phyloP scores from a whole-genome alignment of 1,284 basidiomycete species.

The Exsudoporus floridanus region DNA sequence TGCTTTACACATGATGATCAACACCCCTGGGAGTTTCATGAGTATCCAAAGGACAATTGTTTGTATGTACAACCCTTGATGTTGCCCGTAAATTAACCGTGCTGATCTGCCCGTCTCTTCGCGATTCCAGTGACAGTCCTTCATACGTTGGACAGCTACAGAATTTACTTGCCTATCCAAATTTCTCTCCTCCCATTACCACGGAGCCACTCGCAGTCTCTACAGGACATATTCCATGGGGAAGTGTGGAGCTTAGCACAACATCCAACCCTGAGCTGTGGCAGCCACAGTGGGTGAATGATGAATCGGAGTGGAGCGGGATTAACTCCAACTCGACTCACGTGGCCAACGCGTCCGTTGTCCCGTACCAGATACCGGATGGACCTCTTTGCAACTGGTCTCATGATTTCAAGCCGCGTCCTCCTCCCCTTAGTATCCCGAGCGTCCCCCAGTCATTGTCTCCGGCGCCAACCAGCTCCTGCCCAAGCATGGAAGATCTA shows the following conservation, averaged over 20 bases:
- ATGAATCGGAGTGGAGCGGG: background rate
- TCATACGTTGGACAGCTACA: background rate
- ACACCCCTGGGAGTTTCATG: background rate
- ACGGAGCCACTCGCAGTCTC: background rate
- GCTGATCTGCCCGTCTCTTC: constrained; percentile 2
- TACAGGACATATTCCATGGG: background rate
- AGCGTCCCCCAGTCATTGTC: background rate
- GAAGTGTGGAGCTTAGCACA: background rate
- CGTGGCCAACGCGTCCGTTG: background rate
- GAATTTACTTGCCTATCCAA: background rate
- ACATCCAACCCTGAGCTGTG: background rate
- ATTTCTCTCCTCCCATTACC: background rate
- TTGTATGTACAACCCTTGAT: constrained; percentile 2
- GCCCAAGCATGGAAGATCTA: background rate
- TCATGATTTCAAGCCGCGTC: background rate
- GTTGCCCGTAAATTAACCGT: background rate
- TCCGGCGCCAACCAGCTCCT: background rate
- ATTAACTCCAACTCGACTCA: background rate
- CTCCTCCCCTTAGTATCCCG: background rate
- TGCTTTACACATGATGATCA: background rate
- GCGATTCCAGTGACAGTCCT: background rate
- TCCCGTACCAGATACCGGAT: background rate
- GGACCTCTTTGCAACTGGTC: background rate
- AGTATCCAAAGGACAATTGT: background rate
- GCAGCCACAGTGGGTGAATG: background rate